Evolutionary conservation across 2,329 filamentous ascomycete species (phyloP).

Genomic region (Fusarium drepaniforme): DNA sequence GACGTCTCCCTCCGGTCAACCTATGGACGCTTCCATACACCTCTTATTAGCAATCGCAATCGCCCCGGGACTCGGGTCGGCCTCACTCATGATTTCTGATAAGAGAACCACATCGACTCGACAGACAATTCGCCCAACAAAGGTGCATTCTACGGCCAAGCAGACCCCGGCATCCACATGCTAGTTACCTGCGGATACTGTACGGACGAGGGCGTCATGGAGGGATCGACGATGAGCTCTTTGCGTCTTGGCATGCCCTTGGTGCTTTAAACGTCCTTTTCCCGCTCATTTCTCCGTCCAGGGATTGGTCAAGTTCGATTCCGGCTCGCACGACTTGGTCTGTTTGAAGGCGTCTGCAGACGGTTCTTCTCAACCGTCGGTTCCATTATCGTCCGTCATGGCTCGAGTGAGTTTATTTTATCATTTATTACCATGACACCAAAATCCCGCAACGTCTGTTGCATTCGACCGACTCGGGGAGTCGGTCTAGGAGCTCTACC

Average conservation of each 20-base stretch:
- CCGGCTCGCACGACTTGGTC: neutral
- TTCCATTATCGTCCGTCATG: constrained; percentile 7
- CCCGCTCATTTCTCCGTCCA: constrained; percentile 13
- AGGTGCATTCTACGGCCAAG: constrained; percentile 28
- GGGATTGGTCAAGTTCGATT: constrained; percentile 20
- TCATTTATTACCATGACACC: constrained; percentile 4
- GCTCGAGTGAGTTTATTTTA: constrained; percentile 1
- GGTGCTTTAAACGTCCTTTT: constrained; percentile 13
- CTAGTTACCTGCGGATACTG: constrained; percentile 26
- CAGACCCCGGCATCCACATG: constrained; percentile 27
- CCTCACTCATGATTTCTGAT: constrained; percentile 25
- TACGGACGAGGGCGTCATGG: constrained; percentile 28
- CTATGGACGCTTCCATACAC: neutral
- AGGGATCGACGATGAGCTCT: constrained; percentile 35
- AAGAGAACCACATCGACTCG: constrained; percentile 32
- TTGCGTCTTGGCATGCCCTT: constrained; percentile 30
- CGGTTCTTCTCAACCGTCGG: constrained; percentile 1
- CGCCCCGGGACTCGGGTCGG: neutral
- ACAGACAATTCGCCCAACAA: constrained; percentile 27
- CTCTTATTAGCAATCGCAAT: constrained; percentile 1
- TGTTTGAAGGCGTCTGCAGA: constrained; percentile 6
- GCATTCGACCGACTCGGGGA: constrained; percentile 3
- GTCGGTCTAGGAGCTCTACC: constrained; percentile 8
- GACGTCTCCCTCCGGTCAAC: neutral
- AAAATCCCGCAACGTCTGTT: constrained; percentile 33